These are phyloP conservation scores for Hypoxylon intermedium DNA, from an alignment of 495 filamentous ascomycete species.

Conservation along the genomic window DNA sequence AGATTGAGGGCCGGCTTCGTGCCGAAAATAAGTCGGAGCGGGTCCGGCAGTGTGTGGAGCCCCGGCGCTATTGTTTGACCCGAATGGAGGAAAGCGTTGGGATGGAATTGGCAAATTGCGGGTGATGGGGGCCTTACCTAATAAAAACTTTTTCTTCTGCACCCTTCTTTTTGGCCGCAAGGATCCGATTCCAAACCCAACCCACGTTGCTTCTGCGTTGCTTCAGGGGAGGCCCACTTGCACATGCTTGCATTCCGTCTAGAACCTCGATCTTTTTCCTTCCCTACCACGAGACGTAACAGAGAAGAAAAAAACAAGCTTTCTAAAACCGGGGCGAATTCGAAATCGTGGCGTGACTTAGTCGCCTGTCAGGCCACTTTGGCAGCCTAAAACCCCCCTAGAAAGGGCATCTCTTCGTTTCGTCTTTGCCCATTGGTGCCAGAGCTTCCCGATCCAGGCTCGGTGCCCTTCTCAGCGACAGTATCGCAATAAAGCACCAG, in stretches of 20 bases:
- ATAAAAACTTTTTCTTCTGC: constrained; percentile 8
- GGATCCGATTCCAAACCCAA: constrained; percentile 23
- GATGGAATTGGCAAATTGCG: constrained; percentile 31
- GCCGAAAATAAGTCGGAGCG: constrained; percentile 42
- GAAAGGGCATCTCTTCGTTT: constrained; percentile 32
- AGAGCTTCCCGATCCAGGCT: constrained; percentile 38
- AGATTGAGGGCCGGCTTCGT: constrained; percentile 30
- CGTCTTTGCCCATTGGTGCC: constrained; percentile 33
- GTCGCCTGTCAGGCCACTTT: constrained; percentile 37
- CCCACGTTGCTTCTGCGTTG: constrained; percentile 23
- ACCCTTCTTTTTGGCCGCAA: not conserved
- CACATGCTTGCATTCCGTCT: constrained; percentile 32
- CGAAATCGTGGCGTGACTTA: constrained; percentile 35
- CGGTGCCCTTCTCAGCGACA: constrained; percentile 21
- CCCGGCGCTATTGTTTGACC: constrained; percentile 32
- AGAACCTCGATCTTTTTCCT: constrained; percentile 27
- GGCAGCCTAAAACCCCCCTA: constrained; percentile 40
- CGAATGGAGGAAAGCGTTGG: constrained; percentile 24
- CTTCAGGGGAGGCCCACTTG: constrained; percentile 28
- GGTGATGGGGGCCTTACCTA: constrained; percentile 29
- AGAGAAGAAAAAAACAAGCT: constrained; percentile 30
- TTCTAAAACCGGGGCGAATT: constrained; percentile 36
- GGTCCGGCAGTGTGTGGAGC: constrained; percentile 30
- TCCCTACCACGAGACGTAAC: no score
- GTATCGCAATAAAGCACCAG: constrained; percentile 33